Base-by-base conservation (phyloP, 176 grass and related monocot genomes). In the Zea luxurians region DNA sequence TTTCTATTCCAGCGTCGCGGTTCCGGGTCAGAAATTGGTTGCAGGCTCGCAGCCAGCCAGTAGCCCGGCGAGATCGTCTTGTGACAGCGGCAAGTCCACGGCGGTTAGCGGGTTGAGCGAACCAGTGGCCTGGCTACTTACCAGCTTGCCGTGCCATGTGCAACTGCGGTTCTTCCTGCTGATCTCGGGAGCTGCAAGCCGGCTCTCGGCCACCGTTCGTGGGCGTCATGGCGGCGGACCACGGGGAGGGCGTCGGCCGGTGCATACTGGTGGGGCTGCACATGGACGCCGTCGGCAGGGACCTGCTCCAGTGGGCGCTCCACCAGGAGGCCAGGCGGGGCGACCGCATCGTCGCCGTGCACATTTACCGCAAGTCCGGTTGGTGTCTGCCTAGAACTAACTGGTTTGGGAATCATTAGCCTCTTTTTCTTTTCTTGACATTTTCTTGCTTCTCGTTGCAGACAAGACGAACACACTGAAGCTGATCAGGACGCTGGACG, bases 281-380 rank as follows among this genome's bases (percentile, higher is more conserved):
- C 83, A 89, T 99, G 90, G 90, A 99, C 76, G 78, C 80, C 82
- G 81, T 81, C 74, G 96, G 96, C 53, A 89, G 81, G 74, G 89
- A 99, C 50, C 77, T 99, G 68, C 88, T 99, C 9, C 68, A 78
- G 72, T 96, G 90, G 89, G 87, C 88, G 71, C 78, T 99, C 69
- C 73, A 48, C 82, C 64, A 86, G 75, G 62, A 88, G 50, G 71
- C 92, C 3, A 68, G 86, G 80, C 55, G 55, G 36, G 96, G 92
- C 17, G 96, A 96, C 81, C 90, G 96, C 52, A 79, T 99, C 63
- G 79, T 96, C 38, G 92, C 90, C 60, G 86, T 96, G 42, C 90
- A 96, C 86, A 88, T 96, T 90, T 99, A 93, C 92, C 84, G 93
- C 64, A 92, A 96, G 73, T 96, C 92, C 52, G 85, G 95, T 98